A percentile compares a stretch with the other conserved stretches of the same genome.
Conservation (phyloP, 805 yeast species). For the Saturnispora diversa region DNA sequence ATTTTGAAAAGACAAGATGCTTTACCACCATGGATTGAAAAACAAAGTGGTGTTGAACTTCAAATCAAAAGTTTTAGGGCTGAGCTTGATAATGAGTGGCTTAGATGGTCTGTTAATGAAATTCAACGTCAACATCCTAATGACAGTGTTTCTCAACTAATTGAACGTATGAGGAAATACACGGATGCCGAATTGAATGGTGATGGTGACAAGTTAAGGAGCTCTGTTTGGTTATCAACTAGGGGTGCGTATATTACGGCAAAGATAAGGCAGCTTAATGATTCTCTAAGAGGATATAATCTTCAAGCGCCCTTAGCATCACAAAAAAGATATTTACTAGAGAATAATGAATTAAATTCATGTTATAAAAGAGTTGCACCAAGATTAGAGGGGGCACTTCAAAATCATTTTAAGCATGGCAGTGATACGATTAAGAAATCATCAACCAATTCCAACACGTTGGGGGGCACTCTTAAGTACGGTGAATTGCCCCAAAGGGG, state of each 20-base stretch:
- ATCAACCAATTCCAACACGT: not conserved
- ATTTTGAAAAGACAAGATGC: slow-evolving; percentile 70
- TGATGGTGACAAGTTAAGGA: slow-evolving; percentile 12
- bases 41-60: slow-evolving; percentile 48
- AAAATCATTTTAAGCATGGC: slow-evolving; percentile 16
- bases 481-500: slow-evolving; percentile 20
- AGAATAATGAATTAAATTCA: slow-evolving; percentile 36
- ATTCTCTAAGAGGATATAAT: slow-evolving; percentile 48
- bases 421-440: too few relatives aligned
- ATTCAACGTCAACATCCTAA: slow-evolving; percentile 25
- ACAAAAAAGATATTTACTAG: slow-evolving; percentile 43
- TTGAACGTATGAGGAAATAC: slow-evolving; percentile 14
- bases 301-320: slow-evolving; percentile 57
- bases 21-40: slow-evolving; percentile 86
- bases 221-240: slow-evolving; percentile 33
- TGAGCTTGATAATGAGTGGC: slow-evolving; percentile 37
- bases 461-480: slow-evolving; percentile 12
- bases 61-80: slow-evolving; percentile 42
- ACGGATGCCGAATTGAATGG: slow-evolving; percentile 18
- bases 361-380: slow-evolving; percentile 32
- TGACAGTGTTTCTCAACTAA: slow-evolving; percentile 15
- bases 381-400: slow-evolving; percentile 18
- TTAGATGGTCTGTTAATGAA: slow-evolving; percentile 25
- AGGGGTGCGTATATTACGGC: slow-evolving; percentile 28
- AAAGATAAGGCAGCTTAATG: slow-evolving; percentile 37